phyloP scores from a whole-genome alignment of 345 rosid genomes.

The Draba incana region DNA sequence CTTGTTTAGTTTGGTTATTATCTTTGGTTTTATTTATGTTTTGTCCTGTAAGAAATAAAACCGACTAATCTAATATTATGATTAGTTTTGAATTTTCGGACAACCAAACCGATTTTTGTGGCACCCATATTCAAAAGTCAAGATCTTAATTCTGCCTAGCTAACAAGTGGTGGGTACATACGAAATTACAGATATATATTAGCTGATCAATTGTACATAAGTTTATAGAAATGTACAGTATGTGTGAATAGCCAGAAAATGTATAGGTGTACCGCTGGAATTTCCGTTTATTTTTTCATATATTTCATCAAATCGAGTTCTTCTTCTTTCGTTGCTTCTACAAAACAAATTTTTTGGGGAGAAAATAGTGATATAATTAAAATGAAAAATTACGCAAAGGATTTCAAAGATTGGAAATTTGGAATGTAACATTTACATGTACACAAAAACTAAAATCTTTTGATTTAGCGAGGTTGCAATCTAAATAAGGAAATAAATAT shows the following conservation, averaged over 20 bases:
- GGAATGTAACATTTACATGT: neutral
- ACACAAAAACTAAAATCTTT: neutral
- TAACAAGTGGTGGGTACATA: slow-evolving; percentile 15
- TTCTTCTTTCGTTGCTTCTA: too few species aligned
- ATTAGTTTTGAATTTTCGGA: neutral
- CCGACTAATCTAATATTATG: neutral
- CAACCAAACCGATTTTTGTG: slow-evolving; percentile 12
- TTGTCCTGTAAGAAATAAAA: neutral
- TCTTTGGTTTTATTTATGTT: too few species aligned
- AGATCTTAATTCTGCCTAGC: slow-evolving; percentile 13
- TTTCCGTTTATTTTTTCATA: too few species aligned
- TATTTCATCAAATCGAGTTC: too few species aligned
- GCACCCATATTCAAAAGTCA: slow-evolving; percentile 29
- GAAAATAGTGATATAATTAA: too few species aligned
- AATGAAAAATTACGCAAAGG: too few species aligned
- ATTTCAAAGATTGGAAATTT: too few species aligned
- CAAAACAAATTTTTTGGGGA: too few species aligned
- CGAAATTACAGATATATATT: slow-evolving; percentile 25
- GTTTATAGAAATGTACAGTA: neutral
- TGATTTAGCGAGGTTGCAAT: slow-evolving; percentile 6
- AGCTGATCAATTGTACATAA: slow-evolving; percentile 16
- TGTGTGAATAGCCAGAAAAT: slow-evolving; percentile 6
- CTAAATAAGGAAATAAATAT: slow-evolving; percentile 25
- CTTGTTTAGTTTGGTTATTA: too few species aligned
- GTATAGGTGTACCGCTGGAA: slow-evolving; percentile 10